Percentiles rank a stretch among this genome's conserved stretches.
phyloP scores from a whole-genome alignment of 164 flowering plant species.

The Berberis thunbergii region DNA sequence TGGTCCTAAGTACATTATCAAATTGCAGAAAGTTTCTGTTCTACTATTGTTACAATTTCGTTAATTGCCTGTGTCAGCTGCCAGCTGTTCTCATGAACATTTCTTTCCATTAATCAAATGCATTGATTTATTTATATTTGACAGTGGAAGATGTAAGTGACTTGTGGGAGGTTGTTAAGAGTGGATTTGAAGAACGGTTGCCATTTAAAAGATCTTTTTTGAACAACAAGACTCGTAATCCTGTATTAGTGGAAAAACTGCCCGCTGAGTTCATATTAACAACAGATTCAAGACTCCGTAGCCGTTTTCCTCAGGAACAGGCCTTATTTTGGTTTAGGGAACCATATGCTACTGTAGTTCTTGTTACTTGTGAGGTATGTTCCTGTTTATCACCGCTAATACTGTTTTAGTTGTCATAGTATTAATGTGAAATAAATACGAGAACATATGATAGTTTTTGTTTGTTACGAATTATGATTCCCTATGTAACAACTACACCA shows the following conservation, averaged over 20 bases:
- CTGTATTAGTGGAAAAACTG: slow-evolving; percentile 62
- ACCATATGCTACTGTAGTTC: slow-evolving; percentile 90
- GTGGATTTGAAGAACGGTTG: slow-evolving; percentile 58
- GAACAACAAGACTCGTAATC: slow-evolving; percentile 90
- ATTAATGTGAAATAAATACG: too few species aligned
- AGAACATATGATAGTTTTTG: too few species aligned
- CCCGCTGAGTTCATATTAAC: slow-evolving; percentile 87
- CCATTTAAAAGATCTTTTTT: slow-evolving; percentile 75
- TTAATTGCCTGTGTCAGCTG: neutral
- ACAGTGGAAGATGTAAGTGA: slow-evolving; percentile 98
- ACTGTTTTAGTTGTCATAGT: neutral
- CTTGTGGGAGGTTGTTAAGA: slow-evolving; percentile 77
- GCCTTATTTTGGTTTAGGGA: slow-evolving; percentile 91
- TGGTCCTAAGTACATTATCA: too few species aligned
- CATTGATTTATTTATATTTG: neutral
- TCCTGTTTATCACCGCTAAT: neutral
- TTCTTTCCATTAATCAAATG: neutral
- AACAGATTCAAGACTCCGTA: slow-evolving; percentile 84
- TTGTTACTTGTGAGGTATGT: slow-evolving; percentile 93
- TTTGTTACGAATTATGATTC: too few species aligned
- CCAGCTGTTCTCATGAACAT: neutral
- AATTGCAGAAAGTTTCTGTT: too few species aligned
- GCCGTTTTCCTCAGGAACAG: slow-evolving; percentile 90
- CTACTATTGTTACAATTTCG: neutral
- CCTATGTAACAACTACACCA: too few species aligned